These are phyloP conservation scores for Corymbia maculata DNA, from an alignment of 345 rosid genomes.

Conservation along the genomic window DNA sequence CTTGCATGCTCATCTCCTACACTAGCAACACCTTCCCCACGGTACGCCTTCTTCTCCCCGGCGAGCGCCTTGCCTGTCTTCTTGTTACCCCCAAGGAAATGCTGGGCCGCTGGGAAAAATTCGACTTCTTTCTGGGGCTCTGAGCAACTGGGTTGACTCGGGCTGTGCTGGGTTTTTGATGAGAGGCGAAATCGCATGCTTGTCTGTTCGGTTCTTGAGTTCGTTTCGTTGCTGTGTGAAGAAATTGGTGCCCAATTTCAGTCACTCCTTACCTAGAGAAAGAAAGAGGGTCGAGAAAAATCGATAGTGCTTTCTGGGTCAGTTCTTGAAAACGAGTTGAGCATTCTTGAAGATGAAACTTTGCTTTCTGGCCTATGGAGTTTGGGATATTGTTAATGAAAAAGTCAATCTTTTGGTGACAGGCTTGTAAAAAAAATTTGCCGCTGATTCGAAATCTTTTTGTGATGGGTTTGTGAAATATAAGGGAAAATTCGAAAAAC, in stretches of 20 bases:
- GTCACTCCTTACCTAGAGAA: background rate
- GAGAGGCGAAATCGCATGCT: background rate
- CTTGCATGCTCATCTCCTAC: constrained; percentile 74
- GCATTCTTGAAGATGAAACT: background rate
- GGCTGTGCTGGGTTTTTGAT: background rate
- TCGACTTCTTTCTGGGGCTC: background rate
- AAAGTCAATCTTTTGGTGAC: background rate
- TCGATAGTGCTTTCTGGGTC: background rate
- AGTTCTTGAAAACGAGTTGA: background rate
- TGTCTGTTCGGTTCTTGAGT: background rate
- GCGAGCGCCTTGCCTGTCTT: background rate
- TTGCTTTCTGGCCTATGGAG: background rate
- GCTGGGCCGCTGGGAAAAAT: background rate
- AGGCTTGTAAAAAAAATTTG: background rate
- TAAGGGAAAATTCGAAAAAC: background rate
- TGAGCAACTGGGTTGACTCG: background rate
- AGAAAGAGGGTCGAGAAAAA: background rate
- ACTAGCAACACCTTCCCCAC: constrained; percentile 75
- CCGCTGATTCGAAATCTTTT: background rate
- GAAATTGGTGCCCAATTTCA: background rate
- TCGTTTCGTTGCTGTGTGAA: background rate
- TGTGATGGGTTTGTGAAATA: background rate
- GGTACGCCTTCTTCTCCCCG: constrained; percentile 12
- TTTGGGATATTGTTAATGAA: background rate
- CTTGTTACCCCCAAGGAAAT: background rate